Evolutionary conservation across 2,329 filamentous ascomycete genomes (phyloP), one percentile per base, ranked within the genome.

Genomic region (Lecanicillium sp.): DNA sequence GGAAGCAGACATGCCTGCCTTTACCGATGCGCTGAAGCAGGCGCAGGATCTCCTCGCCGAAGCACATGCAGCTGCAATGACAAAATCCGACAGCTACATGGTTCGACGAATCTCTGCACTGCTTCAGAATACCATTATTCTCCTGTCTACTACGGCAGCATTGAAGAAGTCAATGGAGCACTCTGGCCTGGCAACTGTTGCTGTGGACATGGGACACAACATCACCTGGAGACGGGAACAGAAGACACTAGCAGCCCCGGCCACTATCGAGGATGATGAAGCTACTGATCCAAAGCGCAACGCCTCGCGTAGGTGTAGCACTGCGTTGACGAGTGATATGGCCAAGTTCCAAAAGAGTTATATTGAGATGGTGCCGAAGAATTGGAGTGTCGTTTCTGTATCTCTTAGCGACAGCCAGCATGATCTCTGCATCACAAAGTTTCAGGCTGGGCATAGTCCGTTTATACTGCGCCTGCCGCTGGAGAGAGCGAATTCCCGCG

Each of bases 381-480:
- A 73, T 6, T 98, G 92, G 92, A 87, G 80, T 33, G 84, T 89
- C 2, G 68, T 98, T 9, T 97, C 89, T 0, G 66, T 98, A 32
- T 84, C 84, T 0, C 62, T 98, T 13, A 92, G 84, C 53, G 85
- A 94, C 38, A 82, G 81, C 48, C 76, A 73, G 29, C 84, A 87
- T 39, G 92, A 97, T 54, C 74, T 98, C 4, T 88, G 86, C 49
- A 81, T 97, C 45, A 89, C 87, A n/a, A 87, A 87, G 51, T 78
- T 95, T 25, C 80, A 86, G 46, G 72, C 79, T 9, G 79, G 78
- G 1, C 75, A 84, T 36, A 79, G 76, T 18, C 92, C 92, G 0
- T 94, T 98, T 53, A 79, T 95, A 37, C 68, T 98, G 36, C 81
- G 89, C 5, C 69, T 98, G 17, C 92, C 92, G 0, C 74, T 98